Evolutionary conservation across 441 rosid genomes (phyloP).

Genomic region (Pelargonium myrrhifolium): DNA sequence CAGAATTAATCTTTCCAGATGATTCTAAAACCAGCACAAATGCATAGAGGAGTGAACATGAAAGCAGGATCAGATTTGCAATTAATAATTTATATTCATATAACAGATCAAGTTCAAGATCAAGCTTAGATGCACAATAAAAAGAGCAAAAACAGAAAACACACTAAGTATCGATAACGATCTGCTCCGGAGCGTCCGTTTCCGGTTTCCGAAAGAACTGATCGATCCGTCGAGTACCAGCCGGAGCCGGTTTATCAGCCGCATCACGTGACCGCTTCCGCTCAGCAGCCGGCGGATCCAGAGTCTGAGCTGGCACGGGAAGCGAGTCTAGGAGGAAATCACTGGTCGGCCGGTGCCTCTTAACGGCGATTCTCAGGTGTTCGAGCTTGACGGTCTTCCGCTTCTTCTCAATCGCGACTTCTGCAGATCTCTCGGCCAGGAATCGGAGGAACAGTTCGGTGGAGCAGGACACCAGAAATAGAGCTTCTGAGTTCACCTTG

Average conservation of each 20-base stretch:
- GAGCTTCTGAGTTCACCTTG: conserved; percentile 67
- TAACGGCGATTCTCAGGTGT: conserved; percentile 56
- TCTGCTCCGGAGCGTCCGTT: conserved; percentile 32
- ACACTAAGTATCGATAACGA: conserved; percentile 24
- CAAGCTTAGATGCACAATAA: not conserved
- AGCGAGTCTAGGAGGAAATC: conserved; percentile 92
- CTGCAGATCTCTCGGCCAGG: conserved; percentile 61
- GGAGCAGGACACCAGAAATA: conserved; percentile 46
- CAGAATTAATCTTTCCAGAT: not conserved
- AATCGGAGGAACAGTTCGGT: conserved; percentile 56
- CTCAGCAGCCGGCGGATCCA: conserved; percentile 21
- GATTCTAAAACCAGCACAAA: not conserved
- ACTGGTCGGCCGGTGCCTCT: conserved; percentile 65
- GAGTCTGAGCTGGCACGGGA: conserved; percentile 40
- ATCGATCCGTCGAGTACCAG: conserved; percentile 60
- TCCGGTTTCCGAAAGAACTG: conserved; percentile 40
- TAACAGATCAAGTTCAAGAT: not conserved
- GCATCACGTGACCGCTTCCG: conserved; percentile 18
- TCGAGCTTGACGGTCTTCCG: conserved; percentile 63
- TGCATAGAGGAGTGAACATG: not conserved
- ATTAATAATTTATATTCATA: not conserved
- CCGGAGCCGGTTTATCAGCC: conserved; percentile 29
- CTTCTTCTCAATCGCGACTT: conserved; percentile 56
- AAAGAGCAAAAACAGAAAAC: not conserved
- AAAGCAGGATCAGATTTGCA: not conserved